These are phyloP conservation scores for Omphalotus guepiniiformis DNA, from an alignment of 768 basidiomycete genomes.

Conservation along the genomic window DNA sequence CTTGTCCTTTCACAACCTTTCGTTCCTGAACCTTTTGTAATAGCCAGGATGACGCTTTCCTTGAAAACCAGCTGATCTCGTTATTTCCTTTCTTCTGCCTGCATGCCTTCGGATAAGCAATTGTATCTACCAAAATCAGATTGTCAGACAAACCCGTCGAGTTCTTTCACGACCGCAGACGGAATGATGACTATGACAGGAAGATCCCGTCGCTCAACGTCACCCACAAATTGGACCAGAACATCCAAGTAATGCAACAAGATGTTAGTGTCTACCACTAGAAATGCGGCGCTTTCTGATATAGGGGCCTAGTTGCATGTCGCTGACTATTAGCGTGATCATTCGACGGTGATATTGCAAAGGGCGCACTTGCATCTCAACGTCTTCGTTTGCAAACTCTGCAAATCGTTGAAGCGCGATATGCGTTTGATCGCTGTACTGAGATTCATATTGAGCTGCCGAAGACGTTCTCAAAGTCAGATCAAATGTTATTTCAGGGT, in stretches of 20 bases:
- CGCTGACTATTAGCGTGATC: conserved; percentile 5
- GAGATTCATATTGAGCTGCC: no score
- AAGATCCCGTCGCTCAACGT: conserved; percentile 45
- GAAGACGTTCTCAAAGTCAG: no score
- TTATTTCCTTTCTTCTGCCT: conserved; percentile 53
- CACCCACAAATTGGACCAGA: conserved; percentile 59
- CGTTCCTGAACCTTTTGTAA: conserved; percentile 56
- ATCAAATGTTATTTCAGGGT: no score
- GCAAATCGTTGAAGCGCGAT: conserved; percentile 1
- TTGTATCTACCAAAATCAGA: not conserved
- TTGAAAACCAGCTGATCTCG: conserved; percentile 61
- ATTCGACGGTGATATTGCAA: conserved; percentile 4
- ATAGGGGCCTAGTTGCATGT: conserved; percentile 32
- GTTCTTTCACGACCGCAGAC: conserved; percentile 69
- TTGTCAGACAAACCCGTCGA: conserved; percentile 54
- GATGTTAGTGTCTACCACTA: conserved; percentile 80
- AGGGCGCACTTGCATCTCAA: conserved; percentile 64
- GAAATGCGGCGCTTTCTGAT: conserved; percentile 37
- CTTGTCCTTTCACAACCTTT: conserved; percentile 54
- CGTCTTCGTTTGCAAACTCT: conserved; percentile 33
- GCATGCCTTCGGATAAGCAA: not conserved
- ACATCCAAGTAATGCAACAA: conserved; percentile 64
- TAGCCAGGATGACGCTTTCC: conserved; percentile 67
- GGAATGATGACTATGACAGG: conserved; percentile 67
- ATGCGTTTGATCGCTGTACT: no score